Evolutionary conservation across 148 eudicot genomes (phyloP), one percentile per base, ranked within the genome.

Genomic region (Rhododendron mucronatum): DNA sequence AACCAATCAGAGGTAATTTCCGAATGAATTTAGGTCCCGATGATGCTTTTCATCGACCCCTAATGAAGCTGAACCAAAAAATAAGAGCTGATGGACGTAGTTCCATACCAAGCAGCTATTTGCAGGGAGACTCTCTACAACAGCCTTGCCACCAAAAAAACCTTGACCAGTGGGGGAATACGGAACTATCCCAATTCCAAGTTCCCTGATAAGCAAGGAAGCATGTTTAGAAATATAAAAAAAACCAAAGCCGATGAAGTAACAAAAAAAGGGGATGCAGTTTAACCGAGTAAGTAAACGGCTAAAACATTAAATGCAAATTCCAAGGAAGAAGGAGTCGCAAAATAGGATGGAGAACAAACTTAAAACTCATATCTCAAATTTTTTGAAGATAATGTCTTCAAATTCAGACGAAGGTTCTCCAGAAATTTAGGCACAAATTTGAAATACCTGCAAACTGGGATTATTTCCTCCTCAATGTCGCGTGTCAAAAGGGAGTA

Each of bases 91-190:
- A 65, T 8, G 30, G 73, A 65, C 10, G 11, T 8, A 41, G 26
- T 37, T 81, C 37, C 85, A 39, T 91, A 94, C 98, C 94, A 95
- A 76, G n/a, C 85, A 47, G 87, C 96, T 94, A 76, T 81, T 87
- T 80, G 83, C 88, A 35, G 93, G 89, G 18, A 93, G 84, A 69
- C 88, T 88, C 86, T 95, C 98, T 86, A 91, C 88, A 71, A 88
- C 91, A 73, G 93, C 97, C 87, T 91, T 94, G 67, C 97, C 98
- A 26, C 91, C 98, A 44, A 95, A 94, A 86, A 95, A 89, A 12
- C 97, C 96, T 78, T 92, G 93, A 51, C 93, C 98, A 84, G 93
- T 90, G 81, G 98, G 98, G 78, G 97, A 87, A 78, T 92, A 95
- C 35, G 98, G 91, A 47, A 95, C 98, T 48, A 94, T 88, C 41